Conservation (phyloP, 768 basidiomycete genomes). For the Asterophora parasitica region DNA sequence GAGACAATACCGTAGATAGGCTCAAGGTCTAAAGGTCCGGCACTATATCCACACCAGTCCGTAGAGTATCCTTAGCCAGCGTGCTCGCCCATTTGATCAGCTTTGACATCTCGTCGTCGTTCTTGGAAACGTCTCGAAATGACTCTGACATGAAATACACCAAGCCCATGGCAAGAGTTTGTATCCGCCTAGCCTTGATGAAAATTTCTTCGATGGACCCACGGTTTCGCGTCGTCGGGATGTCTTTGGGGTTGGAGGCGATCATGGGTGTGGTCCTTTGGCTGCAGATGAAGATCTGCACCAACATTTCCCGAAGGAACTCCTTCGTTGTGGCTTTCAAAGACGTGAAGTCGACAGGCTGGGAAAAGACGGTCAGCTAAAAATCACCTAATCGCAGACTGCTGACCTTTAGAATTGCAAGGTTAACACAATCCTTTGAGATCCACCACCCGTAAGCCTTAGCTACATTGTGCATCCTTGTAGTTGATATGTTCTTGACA, state of each 20-base stretch:
- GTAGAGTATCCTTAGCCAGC: slow-evolving; percentile 66
- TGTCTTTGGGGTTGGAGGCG: slow-evolving; percentile 26
- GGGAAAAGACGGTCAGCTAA: slow-evolving; percentile 1
- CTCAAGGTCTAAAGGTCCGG: slow-evolving; percentile 22
- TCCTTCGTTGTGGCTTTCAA: slow-evolving; percentile 57
- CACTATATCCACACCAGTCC: slow-evolving; percentile 56
- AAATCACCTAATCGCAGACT: neutral
- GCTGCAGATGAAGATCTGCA: slow-evolving; percentile 64
- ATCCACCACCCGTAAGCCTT: slow-evolving; percentile 92
- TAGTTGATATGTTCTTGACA: slow-evolving; percentile 47
- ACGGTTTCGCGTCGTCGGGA: slow-evolving; percentile 47
- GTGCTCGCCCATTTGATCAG: slow-evolving; percentile 63
- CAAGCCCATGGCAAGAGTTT: slow-evolving; percentile 69
- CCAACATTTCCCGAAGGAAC: slow-evolving; percentile 72
- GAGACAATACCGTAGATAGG: neutral
- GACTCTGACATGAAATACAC: slow-evolving; percentile 59
- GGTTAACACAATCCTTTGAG: slow-evolving; percentile 70
- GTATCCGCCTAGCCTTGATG: slow-evolving; percentile 62
- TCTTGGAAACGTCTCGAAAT: slow-evolving; percentile 27
- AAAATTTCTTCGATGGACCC: slow-evolving; percentile 72
- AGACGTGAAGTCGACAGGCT: slow-evolving; percentile 86
- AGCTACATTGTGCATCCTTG: slow-evolving; percentile 68
- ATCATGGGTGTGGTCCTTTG: slow-evolving; percentile 71
- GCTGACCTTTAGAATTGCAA: slow-evolving; percentile 80
- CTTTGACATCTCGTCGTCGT: slow-evolving; percentile 30